Conservation (phyloP, 768 basidiomycete genomes). For the Russula emetica region DNA sequence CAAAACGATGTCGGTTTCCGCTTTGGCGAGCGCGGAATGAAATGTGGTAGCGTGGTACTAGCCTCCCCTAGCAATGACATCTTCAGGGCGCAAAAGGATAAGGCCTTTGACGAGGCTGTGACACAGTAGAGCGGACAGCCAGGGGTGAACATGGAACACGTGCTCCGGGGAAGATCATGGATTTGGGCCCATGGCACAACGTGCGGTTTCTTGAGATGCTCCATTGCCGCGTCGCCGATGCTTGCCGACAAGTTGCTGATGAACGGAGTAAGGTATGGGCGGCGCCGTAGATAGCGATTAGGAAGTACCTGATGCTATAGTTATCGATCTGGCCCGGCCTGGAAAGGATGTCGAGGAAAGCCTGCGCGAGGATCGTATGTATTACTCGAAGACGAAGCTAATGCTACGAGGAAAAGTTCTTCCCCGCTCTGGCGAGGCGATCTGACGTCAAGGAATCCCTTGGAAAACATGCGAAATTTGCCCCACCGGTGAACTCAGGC, state of each 20-base stretch:
- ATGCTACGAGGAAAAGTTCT: not conserved
- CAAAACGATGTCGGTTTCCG: not conserved
- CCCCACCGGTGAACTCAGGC: not conserved
- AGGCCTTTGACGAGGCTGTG: not conserved
- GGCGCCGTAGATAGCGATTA: not conserved
- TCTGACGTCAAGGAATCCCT: conserved; percentile 1
- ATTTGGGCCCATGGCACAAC: not conserved
- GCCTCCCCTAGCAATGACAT: not conserved
- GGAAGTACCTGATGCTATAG: not conserved
- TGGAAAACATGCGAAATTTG: not conserved
- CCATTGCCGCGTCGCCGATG: not conserved
- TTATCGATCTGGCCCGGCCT: not conserved
- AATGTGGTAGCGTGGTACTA: not conserved
- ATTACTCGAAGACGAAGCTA: not conserved
- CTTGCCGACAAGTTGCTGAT: not conserved
- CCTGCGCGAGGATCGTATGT: not conserved
- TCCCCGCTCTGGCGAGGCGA: not conserved
- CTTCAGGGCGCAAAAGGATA: not conserved
- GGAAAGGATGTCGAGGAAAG: not conserved
- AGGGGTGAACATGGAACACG: not conserved
- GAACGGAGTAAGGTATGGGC: not conserved
- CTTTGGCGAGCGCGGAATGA: not conserved
- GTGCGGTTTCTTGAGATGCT: not conserved
- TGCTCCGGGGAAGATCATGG: not conserved
- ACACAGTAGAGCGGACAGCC: not conserved